Base-by-base conservation (phyloP, 176 grass and related monocot species). In the Metroxylon sagu region DNA sequence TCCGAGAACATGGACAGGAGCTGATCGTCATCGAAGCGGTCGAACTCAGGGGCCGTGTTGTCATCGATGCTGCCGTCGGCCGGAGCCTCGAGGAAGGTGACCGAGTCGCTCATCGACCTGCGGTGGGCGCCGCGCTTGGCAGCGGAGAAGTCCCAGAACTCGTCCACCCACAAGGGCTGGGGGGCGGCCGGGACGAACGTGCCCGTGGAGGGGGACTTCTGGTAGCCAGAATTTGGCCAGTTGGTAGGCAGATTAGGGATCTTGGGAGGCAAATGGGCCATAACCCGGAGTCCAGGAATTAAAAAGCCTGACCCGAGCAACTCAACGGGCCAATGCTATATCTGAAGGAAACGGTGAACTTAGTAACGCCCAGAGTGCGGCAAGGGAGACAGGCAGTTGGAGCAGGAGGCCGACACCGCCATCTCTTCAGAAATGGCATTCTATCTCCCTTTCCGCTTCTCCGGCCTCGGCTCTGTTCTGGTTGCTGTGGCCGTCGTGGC, bases 1-100 rank as follows among this genome's bases (percentile, higher is more conserved):
- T 98, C 88, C 14, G 84, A 87, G 77, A 98, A 98, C 87, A 98
- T 98, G 79, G 84, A 88, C 81, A 98, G 85, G 81, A 98, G 87
- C 76, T 98, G 93, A 48, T 98, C 84, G 49, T 98, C 93, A 25
- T 98, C 93, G 19, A 98, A 76, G 23, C 87, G 67, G 79, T 98
- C 93, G 66, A 98, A 98, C 30, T 82, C 92, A 28, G 77, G 79
- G 31, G 35, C 35, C 19, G 63, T 6, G 6, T 14, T 52, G 60
- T 62, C 83, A 48, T 76, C 69, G 68, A 72, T 43, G 35, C 35
- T 68, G 67, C 61, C 69, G 61, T 85, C 83, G 61, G 75, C 77
- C 16, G 76, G 79, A 30, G 76, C 74, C 57, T 96, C 87, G 14
- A 98, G 76, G 79, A 98, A 98, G 16, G 93, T 84, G 58, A 78